Conservation (phyloP, 2,329 filamentous ascomycete genomes). For the Neodidymelliopsis sp. region DNA sequence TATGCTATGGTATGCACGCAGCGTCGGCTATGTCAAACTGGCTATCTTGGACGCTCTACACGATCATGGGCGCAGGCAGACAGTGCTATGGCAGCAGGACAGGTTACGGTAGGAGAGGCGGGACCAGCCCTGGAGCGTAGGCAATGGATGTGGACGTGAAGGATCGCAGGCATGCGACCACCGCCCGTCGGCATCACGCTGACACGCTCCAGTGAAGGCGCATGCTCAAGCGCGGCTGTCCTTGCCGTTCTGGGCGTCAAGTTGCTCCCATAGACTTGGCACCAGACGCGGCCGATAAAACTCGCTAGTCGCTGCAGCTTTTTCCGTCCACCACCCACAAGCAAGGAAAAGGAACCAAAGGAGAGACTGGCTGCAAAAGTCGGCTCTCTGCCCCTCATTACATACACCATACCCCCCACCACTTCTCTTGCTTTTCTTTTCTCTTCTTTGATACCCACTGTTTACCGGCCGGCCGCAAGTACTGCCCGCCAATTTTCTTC, state of each 20-base stretch:
- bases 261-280: too few relatives aligned
- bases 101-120: conserved; percentile 15
- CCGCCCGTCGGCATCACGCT: conserved; percentile 12
- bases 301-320: not conserved
- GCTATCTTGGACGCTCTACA: conserved; percentile 22
- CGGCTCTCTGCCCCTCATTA: conserved; percentile 42
- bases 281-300: conserved; percentile 3
- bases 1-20: conserved; percentile 15
- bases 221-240: conserved; percentile 13
- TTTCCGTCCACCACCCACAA: conserved; percentile 25
- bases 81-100: conserved; percentile 10
- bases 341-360: conserved; percentile 26
- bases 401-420: conserved; percentile 45
- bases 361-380: conserved; percentile 43
- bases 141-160: conserved; percentile 17
- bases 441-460: conserved; percentile 60
- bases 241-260: conserved; percentile 20
- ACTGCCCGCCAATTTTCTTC: conserved; percentile 53
- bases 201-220: conserved; percentile 9
- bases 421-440: conserved; percentile 56
- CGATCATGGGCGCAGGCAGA: conserved; percentile 10
- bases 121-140: conserved; percentile 28
- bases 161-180: conserved; percentile 13
- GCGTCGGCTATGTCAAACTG: conserved; percentile 17
- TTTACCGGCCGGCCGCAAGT: conserved; percentile 58